Evolutionary conservation across 2,329 filamentous ascomycete species (phyloP), one percentile per base, ranked within the genome.

Genomic region (Alternaria postmessia): DNA sequence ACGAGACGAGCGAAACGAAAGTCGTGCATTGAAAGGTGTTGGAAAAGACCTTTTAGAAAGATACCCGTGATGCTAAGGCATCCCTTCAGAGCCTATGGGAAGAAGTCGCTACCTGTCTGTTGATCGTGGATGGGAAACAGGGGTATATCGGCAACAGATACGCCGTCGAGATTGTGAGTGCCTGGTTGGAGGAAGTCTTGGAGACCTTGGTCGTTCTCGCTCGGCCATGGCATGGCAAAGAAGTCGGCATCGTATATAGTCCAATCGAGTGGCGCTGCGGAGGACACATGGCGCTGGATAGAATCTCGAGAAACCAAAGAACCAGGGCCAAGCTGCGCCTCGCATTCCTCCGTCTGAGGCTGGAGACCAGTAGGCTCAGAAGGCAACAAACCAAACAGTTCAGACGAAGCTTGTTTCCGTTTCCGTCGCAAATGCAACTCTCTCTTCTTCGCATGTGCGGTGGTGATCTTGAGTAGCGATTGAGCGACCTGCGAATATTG

Each of bases 1-100:
- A 86, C 63, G 81, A 84, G 61, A 86, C 84, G 3, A 80, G 76
- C 49, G 78, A 78, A 59, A 75, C 81, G 8, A 77, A 76, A 39
- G 64, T 75, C 14, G 54, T 57, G 5, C 46, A 43, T 18, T 64
- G 55, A 59, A 36, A 12, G 14, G 5, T 20, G 28, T 38, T 38
- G 11, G n/a, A 39, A 9, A 3, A 49, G 4, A 38, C 1, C 1
- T 12, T 18, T 20, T 36, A 49, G 20, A 26, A 18, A 3, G 22
- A 38, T 11, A 49, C 26, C 26, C 22, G 7, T 22, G 39, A 8
- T 24, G 20, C 18, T 16, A 34, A 36, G 4, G 28, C 24, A 26
- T 18, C 41, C 22, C 11, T 34, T 26, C 2, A 28, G n/a, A 12
- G 7, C 28, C 48, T 47, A 57, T 53, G 46, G 59, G 7, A 63